phyloP scores from a whole-genome alignment of 208 protist species.

The Borovskyia barvae region DNA sequence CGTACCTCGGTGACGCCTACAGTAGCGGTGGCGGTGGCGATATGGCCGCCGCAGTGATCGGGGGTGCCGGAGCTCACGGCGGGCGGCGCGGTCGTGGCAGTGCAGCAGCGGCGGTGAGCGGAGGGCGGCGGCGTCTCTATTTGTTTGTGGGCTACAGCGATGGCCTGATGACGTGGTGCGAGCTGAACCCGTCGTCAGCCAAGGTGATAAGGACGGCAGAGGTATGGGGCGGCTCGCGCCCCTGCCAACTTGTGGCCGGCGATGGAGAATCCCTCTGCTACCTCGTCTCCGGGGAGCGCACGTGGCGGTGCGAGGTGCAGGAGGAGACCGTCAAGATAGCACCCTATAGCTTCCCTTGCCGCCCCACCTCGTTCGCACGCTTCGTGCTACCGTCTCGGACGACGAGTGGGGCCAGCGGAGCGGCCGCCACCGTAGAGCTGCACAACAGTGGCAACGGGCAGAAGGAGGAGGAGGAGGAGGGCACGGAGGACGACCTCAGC shows the following conservation, averaged over 20 bases:
- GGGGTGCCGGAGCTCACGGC: constrained; percentile 1
- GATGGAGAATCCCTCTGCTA: constrained; percentile 77
- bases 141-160: constrained; percentile 75
- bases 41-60: constrained; percentile 5
- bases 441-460: neutral
- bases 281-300: constrained; percentile 52
- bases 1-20: constrained; percentile 44
- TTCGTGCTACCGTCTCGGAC: constrained; percentile 45
- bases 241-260: constrained; percentile 68
- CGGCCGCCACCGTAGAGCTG: constrained; percentile 2
- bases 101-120: constrained; percentile 2
- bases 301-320: constrained; percentile 69
- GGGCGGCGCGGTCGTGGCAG: neutral
- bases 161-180: constrained; percentile 63
- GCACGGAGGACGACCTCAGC: constrained; percentile 1
- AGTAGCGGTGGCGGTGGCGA: constrained; percentile 2
- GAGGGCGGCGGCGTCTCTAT: constrained; percentile 39
- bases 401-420: neutral
- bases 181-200: constrained; percentile 55
- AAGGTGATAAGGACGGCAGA: constrained; percentile 49
- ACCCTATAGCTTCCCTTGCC: constrained; percentile 67
- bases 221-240: constrained; percentile 50
- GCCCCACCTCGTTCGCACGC: constrained; percentile 53
- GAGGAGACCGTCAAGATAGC: constrained; percentile 58
- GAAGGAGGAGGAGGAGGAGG: constrained; percentile 16